These are phyloP conservation scores for Nyssa sinensis DNA, from an alignment of 148 eudicot species.

Conservation along the genomic window DNA sequence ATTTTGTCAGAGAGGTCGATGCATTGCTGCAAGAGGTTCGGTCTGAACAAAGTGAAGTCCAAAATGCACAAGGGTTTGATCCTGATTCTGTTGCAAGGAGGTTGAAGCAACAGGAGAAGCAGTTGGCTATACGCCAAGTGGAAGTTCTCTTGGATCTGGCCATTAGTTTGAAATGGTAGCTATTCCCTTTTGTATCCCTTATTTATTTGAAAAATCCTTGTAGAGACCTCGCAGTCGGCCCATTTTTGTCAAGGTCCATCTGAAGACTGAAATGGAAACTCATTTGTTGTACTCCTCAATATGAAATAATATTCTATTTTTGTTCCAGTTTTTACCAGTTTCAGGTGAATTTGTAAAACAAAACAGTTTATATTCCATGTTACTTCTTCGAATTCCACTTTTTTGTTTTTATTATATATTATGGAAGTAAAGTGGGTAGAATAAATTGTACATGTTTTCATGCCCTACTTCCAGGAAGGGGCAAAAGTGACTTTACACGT, in stretches of 20 bases:
- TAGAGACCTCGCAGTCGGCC: background rate
- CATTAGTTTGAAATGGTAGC: constrained; percentile 62
- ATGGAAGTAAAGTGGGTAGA: too few relatives aligned
- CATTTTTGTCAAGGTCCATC: background rate
- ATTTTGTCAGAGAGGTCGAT: constrained; percentile 84
- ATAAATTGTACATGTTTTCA: too few relatives aligned
- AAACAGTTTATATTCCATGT: too few relatives aligned
- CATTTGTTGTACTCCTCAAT: background rate
- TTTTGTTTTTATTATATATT: too few relatives aligned
- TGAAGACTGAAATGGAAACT: background rate
- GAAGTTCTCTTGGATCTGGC: constrained; percentile 76
- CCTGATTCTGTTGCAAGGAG: constrained; percentile 82
- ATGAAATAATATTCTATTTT: background rate
- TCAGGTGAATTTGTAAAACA: too few relatives aligned
- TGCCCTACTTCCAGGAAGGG: too few relatives aligned
- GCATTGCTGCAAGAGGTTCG: constrained; percentile 74
- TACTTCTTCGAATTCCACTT: too few relatives aligned
- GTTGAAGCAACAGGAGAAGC: constrained; percentile 87
- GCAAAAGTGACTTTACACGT: too few relatives aligned
- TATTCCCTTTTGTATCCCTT: background rate
- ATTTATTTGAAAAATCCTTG: background rate
- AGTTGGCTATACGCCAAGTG: constrained; percentile 64
- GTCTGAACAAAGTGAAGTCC: constrained; percentile 32
- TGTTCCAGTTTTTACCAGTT: too few relatives aligned
- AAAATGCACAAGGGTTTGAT: constrained; percentile 50